Percentiles rank a stretch among this genome's conserved stretches.
These are phyloP conservation scores for Cladorrhinum sp. DNA, from an alignment of 2,329 filamentous ascomycete genomes.

Conservation along the genomic window DNA sequence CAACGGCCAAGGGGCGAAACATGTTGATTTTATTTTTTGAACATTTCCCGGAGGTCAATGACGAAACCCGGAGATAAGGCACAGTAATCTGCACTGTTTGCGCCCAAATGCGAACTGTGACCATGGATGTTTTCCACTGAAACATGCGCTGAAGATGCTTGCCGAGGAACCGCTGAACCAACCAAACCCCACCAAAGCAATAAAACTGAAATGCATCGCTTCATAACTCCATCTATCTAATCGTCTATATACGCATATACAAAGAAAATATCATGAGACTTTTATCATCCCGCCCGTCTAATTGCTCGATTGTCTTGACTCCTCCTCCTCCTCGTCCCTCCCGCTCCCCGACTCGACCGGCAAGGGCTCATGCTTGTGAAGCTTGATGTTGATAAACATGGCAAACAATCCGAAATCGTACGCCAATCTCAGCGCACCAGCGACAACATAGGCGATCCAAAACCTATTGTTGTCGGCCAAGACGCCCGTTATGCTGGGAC, in stretches of 20 bases:
- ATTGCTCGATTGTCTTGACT: not conserved
- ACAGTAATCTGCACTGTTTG: slow-evolving; percentile 12
- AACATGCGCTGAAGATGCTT: not conserved
- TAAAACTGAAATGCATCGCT: no score
- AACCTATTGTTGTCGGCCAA: slow-evolving; percentile 52
- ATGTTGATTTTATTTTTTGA: not conserved
- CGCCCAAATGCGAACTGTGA: not conserved
- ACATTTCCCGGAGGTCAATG: not conserved
- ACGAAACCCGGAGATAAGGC: slow-evolving; percentile 6
- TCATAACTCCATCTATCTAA: not conserved
- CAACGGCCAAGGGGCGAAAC: not conserved
- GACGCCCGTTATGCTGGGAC: slow-evolving; percentile 54
- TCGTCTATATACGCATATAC: not conserved
- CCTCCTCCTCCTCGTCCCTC: slow-evolving; percentile 3
- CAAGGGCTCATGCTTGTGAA: slow-evolving; percentile 34
- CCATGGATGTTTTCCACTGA: not conserved
- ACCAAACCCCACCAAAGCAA: not conserved
- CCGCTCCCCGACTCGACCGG: not conserved
- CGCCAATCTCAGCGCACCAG: slow-evolving; percentile 49
- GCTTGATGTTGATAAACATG: slow-evolving; percentile 57
- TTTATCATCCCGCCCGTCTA: not conserved
- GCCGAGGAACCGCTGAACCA: not conserved
- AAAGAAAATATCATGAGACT: no score
- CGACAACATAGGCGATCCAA: slow-evolving; percentile 61
- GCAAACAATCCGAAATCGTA: slow-evolving; percentile 59